These are phyloP conservation scores for Trichoderma lentiforme DNA, from an alignment of 2,329 filamentous ascomycete genomes.

Conservation along the genomic window DNA sequence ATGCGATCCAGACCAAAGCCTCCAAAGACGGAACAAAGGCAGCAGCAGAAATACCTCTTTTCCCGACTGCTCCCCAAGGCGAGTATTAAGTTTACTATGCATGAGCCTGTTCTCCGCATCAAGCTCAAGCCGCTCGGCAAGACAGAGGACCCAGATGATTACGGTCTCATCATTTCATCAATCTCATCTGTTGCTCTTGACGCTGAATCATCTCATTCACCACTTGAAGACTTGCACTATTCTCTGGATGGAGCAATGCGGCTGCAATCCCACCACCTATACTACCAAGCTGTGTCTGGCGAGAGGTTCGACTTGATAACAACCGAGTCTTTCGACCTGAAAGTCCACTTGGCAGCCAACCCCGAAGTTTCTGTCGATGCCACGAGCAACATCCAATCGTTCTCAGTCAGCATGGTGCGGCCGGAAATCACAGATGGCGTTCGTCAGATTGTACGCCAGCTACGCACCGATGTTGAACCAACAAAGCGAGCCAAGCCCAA, in stretches of 20 bases:
- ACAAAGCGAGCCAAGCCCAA: constrained; percentile 50
- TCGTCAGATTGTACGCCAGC: constrained; percentile 83
- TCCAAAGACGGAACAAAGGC: constrained; percentile 38
- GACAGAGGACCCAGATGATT: constrained; percentile 68
- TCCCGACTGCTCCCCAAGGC: constrained; percentile 92
- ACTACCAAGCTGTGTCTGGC: constrained; percentile 86
- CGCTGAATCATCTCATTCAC: constrained; percentile 91
- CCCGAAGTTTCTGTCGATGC: constrained; percentile 81
- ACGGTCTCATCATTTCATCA: constrained; percentile 91
- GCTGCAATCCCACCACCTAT: constrained; percentile 81
- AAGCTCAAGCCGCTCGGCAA: constrained; percentile 75
- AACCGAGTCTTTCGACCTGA: constrained; percentile 84
- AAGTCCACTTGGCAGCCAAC: constrained; percentile 77
- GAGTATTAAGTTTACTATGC: constrained; percentile 91
- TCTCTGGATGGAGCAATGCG: constrained; percentile 78
- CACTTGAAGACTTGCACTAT: constrained; percentile 81
- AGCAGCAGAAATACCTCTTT: constrained; percentile 63
- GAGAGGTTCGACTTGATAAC: constrained; percentile 82
- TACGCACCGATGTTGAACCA: constrained; percentile 67
- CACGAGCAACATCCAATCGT: constrained; percentile 77
- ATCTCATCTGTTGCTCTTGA: constrained; percentile 92
- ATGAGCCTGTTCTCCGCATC: constrained; percentile 91
- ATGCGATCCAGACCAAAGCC: constrained; percentile 54
- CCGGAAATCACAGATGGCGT: constrained; percentile 91
- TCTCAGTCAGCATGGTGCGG: constrained; percentile 83